Base-by-base conservation (phyloP, 495 filamentous ascomycete genomes). In the Aspergillus saccharolyticus region DNA sequence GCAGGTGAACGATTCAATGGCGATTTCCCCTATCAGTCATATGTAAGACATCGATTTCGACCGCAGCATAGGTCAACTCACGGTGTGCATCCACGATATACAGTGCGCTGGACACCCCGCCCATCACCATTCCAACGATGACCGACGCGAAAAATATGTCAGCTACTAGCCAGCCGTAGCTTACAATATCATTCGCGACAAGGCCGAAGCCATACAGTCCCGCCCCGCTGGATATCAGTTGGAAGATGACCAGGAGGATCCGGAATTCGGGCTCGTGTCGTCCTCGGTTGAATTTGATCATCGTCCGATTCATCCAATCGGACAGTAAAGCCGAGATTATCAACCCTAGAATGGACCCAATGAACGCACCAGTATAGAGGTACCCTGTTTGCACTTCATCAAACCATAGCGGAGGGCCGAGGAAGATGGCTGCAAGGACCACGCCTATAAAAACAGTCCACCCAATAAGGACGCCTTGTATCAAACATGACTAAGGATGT, bases 361-460 rank as follows among this genome's bases (percentile, higher is more conserved):
- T 74, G 63, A 96, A 96, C 3, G 92, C 86, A 0, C 89, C 89
- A 0, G 88, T 85, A 70, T 96, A 97, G 52, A 94, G 82, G 63
- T 97, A 97, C 12, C 92, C 92, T 2, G 87, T 89, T 55, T 91
- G 68, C 22, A 89, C 87, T 69, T 95, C 89, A 58, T 79, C 73
- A 74, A 93, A 96, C 78, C 81, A 92, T 22, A 91, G 77, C 0
- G 92, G 92, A 3, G 87, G 83, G 9, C 84, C 82, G 21, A 92
- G 76, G 72, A 96, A 93, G 55, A 96, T 85, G 52, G 84, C 85
- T 9, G 89, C 91, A 21, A 96, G 73, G 53, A 94, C 83, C 22
- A 96, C 88, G 48, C 91, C 91, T 52, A 97, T 94, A 65, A 97
- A 86, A 8, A 96, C 92, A 4, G 90, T 91, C 92, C 92, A 97